Conservation (phyloP, 495 filamentous ascomycete genomes). For the Lineolata rhizophorae region DNA sequence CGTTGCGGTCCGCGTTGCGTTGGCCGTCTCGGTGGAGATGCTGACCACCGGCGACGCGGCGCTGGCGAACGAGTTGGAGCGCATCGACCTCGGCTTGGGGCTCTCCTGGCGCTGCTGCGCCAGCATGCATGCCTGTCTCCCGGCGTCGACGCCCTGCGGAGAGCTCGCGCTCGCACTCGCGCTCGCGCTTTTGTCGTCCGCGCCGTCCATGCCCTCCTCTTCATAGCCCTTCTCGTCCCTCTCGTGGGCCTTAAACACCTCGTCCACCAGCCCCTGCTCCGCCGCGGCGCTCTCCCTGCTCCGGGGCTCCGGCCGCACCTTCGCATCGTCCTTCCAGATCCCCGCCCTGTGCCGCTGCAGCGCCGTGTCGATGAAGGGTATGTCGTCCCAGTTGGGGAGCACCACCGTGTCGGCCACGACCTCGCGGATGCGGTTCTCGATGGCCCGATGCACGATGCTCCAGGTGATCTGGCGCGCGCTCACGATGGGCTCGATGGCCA, state of each 20-base stretch:
- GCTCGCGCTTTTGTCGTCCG: background rate
- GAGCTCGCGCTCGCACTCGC: conserved; percentile 5
- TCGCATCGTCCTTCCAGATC: conserved; percentile 45
- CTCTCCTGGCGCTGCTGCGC: conserved; percentile 9
- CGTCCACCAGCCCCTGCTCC: conserved; percentile 18
- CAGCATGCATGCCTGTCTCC: conserved; percentile 11
- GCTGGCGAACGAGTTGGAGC: conserved; percentile 40
- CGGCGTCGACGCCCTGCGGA: conserved; percentile 16
- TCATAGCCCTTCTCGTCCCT: conserved; percentile 28
- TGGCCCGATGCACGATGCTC: conserved; percentile 70
- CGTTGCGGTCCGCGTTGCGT: background rate
- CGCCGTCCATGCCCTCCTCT: background rate
- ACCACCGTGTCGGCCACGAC: conserved; percentile 84
- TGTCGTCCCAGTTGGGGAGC: conserved; percentile 88
- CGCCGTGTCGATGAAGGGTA: conserved; percentile 64
- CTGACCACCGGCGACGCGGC: conserved; percentile 40
- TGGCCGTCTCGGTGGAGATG: too few relatives aligned
- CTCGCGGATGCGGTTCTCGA: conserved; percentile 84
- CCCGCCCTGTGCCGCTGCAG: conserved; percentile 64
- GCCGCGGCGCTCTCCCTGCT: conserved; percentile 7
- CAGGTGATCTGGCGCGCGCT: conserved; percentile 91
- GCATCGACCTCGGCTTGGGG: conserved; percentile 30
- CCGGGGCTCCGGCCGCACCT: background rate
- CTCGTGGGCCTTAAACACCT: too few relatives aligned
- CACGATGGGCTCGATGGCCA: conserved; percentile 84